A percentile compares a stretch with the other conserved stretches of the same genome.
These are phyloP conservation scores for Suhomyces pyralidae DNA, from an alignment of 805 yeast species.

Conservation along the genomic window DNA sequence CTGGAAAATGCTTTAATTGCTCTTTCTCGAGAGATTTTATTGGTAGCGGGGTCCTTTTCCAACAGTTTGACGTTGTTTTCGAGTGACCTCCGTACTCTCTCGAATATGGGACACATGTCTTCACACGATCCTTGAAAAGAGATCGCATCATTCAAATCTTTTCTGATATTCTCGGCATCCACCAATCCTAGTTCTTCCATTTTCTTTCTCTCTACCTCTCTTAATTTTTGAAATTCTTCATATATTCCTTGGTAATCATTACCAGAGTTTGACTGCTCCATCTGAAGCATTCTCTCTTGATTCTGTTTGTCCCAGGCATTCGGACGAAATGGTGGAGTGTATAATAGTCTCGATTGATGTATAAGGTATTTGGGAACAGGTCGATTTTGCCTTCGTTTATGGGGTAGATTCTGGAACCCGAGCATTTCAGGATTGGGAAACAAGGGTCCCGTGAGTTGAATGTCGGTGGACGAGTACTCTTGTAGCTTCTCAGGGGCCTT, in stretches of 20 bases:
- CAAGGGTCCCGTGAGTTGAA: constrained; percentile 27
- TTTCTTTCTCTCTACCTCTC: constrained; percentile 68
- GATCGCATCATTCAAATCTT: constrained; percentile 85
- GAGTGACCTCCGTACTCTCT: constrained; percentile 79
- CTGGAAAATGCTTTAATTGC: constrained; percentile 93
- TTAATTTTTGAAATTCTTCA: constrained; percentile 68
- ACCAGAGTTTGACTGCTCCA: constrained; percentile 45
- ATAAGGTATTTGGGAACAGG: constrained; percentile 36
- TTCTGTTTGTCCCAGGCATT: constrained; percentile 73
- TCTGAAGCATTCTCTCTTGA: constrained; percentile 54
- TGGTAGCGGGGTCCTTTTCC: constrained; percentile 61
- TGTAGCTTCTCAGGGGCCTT: constrained; percentile 15
- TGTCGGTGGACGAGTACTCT: constrained; percentile 18
- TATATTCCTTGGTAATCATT: constrained; percentile 68
- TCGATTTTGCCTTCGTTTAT: constrained; percentile 12
- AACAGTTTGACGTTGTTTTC: constrained; percentile 81
- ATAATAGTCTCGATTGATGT: constrained; percentile 33
- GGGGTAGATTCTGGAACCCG: constrained; percentile 23
- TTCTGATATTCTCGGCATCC: constrained; percentile 80
- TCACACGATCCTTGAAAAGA: constrained; percentile 81
- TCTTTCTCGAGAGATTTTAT: constrained; percentile 51
- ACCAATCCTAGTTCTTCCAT: constrained; percentile 84
- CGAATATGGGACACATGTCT: constrained; percentile 95
- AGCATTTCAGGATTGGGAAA: constrained; percentile 26
- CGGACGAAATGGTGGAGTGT: constrained; percentile 31